These are phyloP conservation scores for Elongisporangium prolatum DNA, from an alignment of 352 stramenopile genomes.

Conservation along the genomic window DNA sequence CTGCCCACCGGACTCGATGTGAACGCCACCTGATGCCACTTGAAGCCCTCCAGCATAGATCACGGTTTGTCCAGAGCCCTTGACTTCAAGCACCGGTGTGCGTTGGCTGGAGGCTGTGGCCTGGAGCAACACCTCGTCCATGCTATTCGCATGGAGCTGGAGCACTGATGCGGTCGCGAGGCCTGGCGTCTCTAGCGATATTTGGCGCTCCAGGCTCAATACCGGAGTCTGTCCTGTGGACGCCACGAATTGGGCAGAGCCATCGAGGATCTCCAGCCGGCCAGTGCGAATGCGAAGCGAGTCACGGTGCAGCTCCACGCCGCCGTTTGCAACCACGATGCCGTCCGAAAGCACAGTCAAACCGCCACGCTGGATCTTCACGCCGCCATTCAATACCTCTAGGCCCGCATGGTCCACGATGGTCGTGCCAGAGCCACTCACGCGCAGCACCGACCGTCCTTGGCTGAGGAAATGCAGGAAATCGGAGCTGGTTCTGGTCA, in stretches of 20 bases:
- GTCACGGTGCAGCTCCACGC: constrained; percentile 34
- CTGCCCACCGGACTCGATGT: constrained; percentile 51
- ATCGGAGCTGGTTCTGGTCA: constrained; percentile 27
- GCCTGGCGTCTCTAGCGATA: constrained; percentile 10
- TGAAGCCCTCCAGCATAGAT: constrained; percentile 53
- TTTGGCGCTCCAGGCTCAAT: constrained; percentile 1
- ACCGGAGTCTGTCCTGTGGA: constrained; percentile 7
- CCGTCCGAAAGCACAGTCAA: constrained; percentile 57
- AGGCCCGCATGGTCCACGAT: constrained; percentile 53
- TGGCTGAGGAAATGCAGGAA: constrained; percentile 41
- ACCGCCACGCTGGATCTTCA: constrained; percentile 52
- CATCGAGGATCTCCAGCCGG: constrained; percentile 33
- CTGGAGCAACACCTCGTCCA: constrained; percentile 23
- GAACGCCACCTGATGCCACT: constrained; percentile 43
- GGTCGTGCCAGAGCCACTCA: constrained; percentile 43
- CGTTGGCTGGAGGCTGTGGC: constrained; percentile 11
- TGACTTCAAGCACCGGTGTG: constrained; percentile 49
- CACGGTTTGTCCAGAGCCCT: constrained; percentile 37
- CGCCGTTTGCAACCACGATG: constrained; percentile 36
- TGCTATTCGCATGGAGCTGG: constrained; percentile 10
- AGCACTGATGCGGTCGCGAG: constrained; percentile 8
- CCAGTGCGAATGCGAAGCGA: constrained; percentile 35
- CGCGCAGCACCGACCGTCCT: constrained; percentile 37
- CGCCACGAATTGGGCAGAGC: constrained; percentile 9
- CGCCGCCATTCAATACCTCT: constrained; percentile 48